Evolutionary conservation across 208 protist species (phyloP).

Genomic region (Acanthamoeba comandoni): DNA sequence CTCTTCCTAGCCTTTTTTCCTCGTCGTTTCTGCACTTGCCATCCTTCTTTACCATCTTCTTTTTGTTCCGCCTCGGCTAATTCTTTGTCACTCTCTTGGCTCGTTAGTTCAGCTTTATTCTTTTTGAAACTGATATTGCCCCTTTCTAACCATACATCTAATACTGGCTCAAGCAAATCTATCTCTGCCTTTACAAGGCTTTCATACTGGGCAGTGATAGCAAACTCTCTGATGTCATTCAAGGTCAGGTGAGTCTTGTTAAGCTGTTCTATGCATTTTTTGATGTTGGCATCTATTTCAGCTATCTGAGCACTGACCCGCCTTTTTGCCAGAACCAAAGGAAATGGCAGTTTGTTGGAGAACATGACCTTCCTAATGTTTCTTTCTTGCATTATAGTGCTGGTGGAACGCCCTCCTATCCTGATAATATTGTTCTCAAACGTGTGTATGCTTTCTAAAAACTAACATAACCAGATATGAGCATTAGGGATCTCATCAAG

Average conservation of each 20-base stretch:
- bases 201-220: not conserved
- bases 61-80: not conserved
- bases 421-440: slow-evolving; percentile 78
- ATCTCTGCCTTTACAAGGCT: too few species aligned
- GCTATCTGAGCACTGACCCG: too few species aligned
- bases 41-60: slow-evolving; percentile 53
- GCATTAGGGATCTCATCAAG: not conserved
- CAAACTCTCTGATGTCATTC: not conserved
- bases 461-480: slow-evolving; percentile 17
- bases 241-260: not conserved
- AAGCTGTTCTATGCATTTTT: not conserved
- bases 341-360: too few species aligned
- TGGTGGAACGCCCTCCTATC: slow-evolving; percentile 78
- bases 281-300: not conserved
- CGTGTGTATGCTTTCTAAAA: slow-evolving; percentile 58
- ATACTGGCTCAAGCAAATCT: not conserved
- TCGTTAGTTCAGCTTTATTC: not conserved
- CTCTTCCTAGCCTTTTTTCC: too few species aligned
- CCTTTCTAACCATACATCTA: not conserved
- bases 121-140: not conserved
- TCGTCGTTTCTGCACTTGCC: too few species aligned
- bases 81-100: not conserved
- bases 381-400: slow-evolving; percentile 36
- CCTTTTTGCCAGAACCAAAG: too few species aligned
- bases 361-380: slow-evolving; percentile 79